Conservation (phyloP, 768 basidiomycete genomes). For the Boletus sp. region DNA sequence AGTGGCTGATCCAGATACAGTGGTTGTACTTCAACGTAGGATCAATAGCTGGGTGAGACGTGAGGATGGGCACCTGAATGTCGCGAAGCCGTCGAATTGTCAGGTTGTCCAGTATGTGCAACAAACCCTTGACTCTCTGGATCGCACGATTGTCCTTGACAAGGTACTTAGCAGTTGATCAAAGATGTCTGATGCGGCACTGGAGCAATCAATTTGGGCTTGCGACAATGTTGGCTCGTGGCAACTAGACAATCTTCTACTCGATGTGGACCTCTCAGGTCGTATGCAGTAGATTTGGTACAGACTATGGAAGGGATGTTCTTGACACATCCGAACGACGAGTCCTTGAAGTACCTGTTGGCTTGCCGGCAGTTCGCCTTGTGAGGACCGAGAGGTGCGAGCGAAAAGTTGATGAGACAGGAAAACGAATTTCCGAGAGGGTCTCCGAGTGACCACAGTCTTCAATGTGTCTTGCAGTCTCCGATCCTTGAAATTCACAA, state of each 20-base stretch:
- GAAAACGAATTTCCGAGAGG: constrained; percentile 88
- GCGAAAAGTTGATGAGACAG: constrained; percentile 93
- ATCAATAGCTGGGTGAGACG: constrained; percentile 68
- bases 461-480: constrained; percentile 44
- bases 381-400: constrained; percentile 57
- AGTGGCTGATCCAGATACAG: constrained; percentile 68
- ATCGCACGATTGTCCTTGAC: constrained; percentile 39
- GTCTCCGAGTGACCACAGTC: constrained; percentile 54
- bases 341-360: constrained; percentile 64
- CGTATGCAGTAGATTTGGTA: constrained; percentile 85
- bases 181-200: constrained; percentile 65
- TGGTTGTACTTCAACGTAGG: constrained; percentile 62
- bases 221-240: constrained; percentile 37
- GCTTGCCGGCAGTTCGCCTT: constrained; percentile 31
- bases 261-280: constrained; percentile 31
- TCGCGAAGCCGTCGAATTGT: constrained; percentile 49
- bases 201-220: constrained; percentile 53
- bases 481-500: constrained; percentile 74
- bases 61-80: constrained; percentile 81
- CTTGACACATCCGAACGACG: constrained; percentile 73
- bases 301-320: constrained; percentile 93
- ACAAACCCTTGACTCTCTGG: constrained; percentile 27
- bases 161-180: constrained; percentile 52
- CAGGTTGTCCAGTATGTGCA: constrained; percentile 44
- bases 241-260: constrained; percentile 48